Conservation (phyloP, 345 rosid species). For the Acer yangbiense region DNA sequence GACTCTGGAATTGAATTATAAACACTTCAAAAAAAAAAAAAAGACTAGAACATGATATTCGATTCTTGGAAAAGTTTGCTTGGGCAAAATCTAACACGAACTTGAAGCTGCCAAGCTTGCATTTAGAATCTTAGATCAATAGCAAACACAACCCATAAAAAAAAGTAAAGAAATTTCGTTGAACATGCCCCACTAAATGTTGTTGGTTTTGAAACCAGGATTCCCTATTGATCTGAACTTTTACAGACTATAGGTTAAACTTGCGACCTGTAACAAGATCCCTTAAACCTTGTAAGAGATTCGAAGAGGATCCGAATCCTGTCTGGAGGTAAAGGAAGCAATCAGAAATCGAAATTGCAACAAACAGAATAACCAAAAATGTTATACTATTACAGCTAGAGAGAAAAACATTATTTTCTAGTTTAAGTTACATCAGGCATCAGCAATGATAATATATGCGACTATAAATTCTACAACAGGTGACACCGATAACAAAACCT, state of each 20-base stretch:
- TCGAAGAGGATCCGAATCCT: neutral
- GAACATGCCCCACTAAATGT: too few relatives aligned
- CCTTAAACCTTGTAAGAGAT: neutral
- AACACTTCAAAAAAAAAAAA: neutral
- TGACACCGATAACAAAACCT: slow-evolving; percentile 17
- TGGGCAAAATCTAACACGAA: too few relatives aligned
- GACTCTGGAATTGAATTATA: neutral
- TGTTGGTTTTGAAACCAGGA: too few relatives aligned
- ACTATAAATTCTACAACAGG: slow-evolving; percentile 21
- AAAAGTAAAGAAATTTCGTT: too few relatives aligned
- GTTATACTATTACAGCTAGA: slow-evolving; percentile 20
- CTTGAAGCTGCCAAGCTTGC: too few relatives aligned
- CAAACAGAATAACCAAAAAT: slow-evolving; percentile 8
- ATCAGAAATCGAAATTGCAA: neutral
- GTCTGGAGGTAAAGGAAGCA: neutral
- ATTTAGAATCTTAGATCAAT: too few relatives aligned
- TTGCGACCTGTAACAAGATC: neutral
- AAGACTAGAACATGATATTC: neutral
- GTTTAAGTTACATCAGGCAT: slow-evolving; percentile 23
- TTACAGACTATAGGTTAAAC: neutral
- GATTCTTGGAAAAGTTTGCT: too few relatives aligned
- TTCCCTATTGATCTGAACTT: neutral
- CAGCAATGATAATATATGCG: slow-evolving; percentile 10
- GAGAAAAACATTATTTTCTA: slow-evolving; percentile 15
- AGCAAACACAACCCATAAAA: too few relatives aligned